Percentiles rank a stretch among this genome's conserved stretches.
Evolutionary conservation across 495 filamentous ascomycete genomes (phyloP).

Genomic region (Tuber melanosporum): DNA sequence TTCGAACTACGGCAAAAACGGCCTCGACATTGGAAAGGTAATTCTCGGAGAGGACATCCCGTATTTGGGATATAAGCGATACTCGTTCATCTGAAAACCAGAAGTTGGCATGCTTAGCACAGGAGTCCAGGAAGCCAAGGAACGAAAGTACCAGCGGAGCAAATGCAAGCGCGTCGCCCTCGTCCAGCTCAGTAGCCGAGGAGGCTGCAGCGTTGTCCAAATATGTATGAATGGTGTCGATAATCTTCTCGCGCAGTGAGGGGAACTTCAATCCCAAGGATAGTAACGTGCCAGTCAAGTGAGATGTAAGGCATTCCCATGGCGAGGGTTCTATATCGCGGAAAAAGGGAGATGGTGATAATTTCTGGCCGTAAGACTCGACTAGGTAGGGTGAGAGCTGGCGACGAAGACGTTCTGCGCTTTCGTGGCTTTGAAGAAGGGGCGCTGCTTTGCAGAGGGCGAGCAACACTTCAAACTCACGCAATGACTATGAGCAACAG

Average conservation of each 20-base stretch:
- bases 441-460: conserved; percentile 84
- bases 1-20: conserved; percentile 76
- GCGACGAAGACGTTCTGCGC: conserved; percentile 62
- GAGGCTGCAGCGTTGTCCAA: conserved; percentile 58
- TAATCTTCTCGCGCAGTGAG: conserved; percentile 56
- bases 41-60: conserved; percentile 66
- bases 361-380: conserved; percentile 69
- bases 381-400: conserved; percentile 76
- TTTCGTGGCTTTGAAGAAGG: conserved; percentile 57
- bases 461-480: conserved; percentile 82
- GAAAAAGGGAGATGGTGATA: conserved; percentile 74
- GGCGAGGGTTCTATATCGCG: conserved; percentile 78
- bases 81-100: conserved; percentile 50
- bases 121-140: conserved; percentile 78
- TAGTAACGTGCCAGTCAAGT: conserved; percentile 71
- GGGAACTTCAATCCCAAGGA: conserved; percentile 64
- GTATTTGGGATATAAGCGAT: conserved; percentile 58
- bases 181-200: conserved; percentile 46
- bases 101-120: conserved; percentile 65
- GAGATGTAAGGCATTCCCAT: conserved; percentile 75
- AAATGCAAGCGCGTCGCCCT: conserved; percentile 58
- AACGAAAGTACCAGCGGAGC: conserved; percentile 72
- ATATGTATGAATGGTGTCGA: conserved; percentile 59
- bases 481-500: conserved; percentile 52
- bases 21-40: conserved; percentile 80